Percentiles rank a stretch among this genome's conserved stretches.
phyloP scores from a whole-genome alignment of 108 stramenopile species.

The Skeletonema costatum region DNA sequence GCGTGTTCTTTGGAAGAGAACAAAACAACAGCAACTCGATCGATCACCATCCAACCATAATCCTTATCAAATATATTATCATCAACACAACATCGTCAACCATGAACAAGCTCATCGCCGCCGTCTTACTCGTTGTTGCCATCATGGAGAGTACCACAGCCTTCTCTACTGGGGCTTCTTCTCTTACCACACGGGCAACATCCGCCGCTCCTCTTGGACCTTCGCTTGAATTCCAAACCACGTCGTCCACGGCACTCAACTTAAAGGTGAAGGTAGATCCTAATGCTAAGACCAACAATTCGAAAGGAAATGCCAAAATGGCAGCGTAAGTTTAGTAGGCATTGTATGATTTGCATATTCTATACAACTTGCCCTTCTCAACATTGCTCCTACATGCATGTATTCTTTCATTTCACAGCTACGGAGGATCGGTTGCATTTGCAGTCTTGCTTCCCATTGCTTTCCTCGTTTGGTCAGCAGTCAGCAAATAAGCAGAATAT shows the following conservation, averaged over 20 bases:
- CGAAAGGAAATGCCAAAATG: background rate
- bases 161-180: background rate
- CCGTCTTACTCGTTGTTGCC: background rate
- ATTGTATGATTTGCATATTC: background rate
- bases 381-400: background rate
- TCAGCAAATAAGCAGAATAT: background rate
- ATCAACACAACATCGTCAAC: background rate
- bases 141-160: background rate
- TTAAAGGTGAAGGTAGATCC: background rate
- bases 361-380: background rate
- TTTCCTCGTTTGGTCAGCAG: background rate
- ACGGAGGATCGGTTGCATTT: background rate
- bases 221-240: background rate
- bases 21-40: too few species aligned
- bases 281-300: background rate
- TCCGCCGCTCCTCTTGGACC: background rate
- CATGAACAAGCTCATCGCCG: background rate
- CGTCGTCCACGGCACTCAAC: constrained; percentile 1
- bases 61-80: background rate
- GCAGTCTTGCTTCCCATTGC: background rate
- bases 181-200: background rate
- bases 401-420: background rate
- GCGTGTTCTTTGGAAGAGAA: background rate
- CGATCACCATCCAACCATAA: too few species aligned
- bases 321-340: background rate